Evolutionary conservation across 169 alveolate genomes (phyloP).

Genomic region (Babesia bovis): DNA sequence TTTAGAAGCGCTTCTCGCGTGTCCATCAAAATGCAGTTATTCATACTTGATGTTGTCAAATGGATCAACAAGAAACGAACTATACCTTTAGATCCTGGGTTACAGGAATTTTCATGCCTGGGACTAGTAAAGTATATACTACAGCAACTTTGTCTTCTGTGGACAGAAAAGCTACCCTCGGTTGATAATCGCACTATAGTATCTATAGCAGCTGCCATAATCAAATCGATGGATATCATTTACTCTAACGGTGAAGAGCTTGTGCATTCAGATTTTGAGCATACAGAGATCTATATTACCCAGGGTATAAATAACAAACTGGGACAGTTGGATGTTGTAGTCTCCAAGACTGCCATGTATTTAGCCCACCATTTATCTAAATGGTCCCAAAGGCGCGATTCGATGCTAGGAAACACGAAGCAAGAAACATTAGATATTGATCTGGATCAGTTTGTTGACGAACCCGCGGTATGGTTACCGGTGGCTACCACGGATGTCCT

Average conservation of each 20-base stretch:
- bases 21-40: slow-evolving; percentile 8
- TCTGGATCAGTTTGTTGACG: not conserved
- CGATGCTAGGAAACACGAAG: not conserved
- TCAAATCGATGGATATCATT: slow-evolving; percentile 13
- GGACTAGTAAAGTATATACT: not conserved
- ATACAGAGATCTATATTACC: not conserved
- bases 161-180: not conserved
- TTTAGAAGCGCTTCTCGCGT: not conserved
- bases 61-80: not conserved
- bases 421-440: not conserved
- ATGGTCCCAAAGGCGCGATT: not conserved
- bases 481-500: not conserved
- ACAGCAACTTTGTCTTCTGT: not conserved
- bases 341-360: not conserved
- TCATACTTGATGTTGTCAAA: not conserved
- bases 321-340: not conserved
- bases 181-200: not conserved
- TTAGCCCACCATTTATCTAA: not conserved
- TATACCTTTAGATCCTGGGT: not conserved
- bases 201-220: not conserved
- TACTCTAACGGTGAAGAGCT: not conserved
- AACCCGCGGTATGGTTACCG: not conserved
- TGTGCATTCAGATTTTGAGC: not conserved
- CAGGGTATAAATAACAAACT: slow-evolving; percentile 8
- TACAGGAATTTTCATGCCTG: not conserved